Conservation (phyloP, 106 monocot genomes). For the Chionographis japonica region DNA sequence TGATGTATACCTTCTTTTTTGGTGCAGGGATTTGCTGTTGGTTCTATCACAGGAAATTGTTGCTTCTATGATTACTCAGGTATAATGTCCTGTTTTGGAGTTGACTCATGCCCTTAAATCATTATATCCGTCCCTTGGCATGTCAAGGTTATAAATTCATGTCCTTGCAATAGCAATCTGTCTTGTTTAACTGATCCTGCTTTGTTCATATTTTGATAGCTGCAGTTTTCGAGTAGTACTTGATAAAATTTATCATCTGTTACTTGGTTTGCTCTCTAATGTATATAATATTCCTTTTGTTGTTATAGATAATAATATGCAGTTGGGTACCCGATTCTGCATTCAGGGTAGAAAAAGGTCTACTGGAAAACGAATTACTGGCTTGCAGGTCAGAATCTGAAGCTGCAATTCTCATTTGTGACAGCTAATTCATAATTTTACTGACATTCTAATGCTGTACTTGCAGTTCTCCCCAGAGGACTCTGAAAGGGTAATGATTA, state of each 20-base stretch:
- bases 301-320: conserved; percentile 31
- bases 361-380: conserved; percentile 51
- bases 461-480: conserved; percentile 58
- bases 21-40: conserved; percentile 80
- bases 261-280: neutral
- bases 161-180: too few relatives aligned
- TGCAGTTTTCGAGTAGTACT: neutral
- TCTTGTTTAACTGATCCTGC: too few relatives aligned
- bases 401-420: neutral
- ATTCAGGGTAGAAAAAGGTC: conserved; percentile 57
- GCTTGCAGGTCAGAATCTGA: conserved; percentile 55
- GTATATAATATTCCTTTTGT: conserved; percentile 2
- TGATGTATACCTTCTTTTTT: too few relatives aligned
- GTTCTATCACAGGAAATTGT: conserved; percentile 57
- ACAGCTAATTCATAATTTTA: neutral
- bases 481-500: conserved; percentile 54
- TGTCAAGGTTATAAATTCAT: too few relatives aligned
- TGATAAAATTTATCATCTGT: neutral
- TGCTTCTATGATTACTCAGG: conserved; percentile 68
- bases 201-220: too few relatives aligned
- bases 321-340: conserved; percentile 40
- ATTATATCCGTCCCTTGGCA: too few relatives aligned
- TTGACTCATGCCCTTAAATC: too few relatives aligned
- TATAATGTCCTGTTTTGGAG: conserved; percentile 8
- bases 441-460: neutral